Percentiles rank a stretch among this genome's conserved stretches.
These are phyloP conservation scores for Discostella stelligera DNA, from an alignment of 352 stramenopile species.

Conservation along the genomic window DNA sequence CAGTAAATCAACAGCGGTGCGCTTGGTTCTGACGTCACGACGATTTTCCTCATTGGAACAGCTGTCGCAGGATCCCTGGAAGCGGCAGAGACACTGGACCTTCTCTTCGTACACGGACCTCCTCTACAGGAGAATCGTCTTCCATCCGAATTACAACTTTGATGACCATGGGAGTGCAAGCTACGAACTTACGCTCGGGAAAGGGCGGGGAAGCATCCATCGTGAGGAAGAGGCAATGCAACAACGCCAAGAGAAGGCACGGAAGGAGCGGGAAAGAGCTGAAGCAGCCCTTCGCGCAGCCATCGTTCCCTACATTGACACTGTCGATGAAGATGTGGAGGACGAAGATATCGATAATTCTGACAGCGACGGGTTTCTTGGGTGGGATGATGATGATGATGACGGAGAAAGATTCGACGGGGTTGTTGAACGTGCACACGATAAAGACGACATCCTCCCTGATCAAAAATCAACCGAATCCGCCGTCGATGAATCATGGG, in stretches of 20 bases:
- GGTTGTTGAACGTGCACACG: not conserved
- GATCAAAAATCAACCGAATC: constrained; percentile 24
- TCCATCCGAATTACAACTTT: constrained; percentile 73
- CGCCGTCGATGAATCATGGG: constrained; percentile 44
- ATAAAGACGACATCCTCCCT: constrained; percentile 24
- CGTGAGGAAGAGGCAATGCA: constrained; percentile 49
- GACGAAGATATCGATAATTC: constrained; percentile 48
- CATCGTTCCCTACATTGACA: constrained; percentile 61
- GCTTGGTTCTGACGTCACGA: constrained; percentile 38
- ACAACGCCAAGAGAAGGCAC: constrained; percentile 35
- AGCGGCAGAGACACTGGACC: constrained; percentile 57
- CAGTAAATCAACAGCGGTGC: constrained; percentile 28
- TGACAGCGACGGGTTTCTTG: constrained; percentile 45
- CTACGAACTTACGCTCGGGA: constrained; percentile 77
- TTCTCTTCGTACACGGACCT: constrained; percentile 65
- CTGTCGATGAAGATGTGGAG: constrained; percentile 43
- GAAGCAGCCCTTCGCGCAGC: constrained; percentile 67
- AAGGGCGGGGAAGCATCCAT: constrained; percentile 59
- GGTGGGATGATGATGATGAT: constrained; percentile 50
- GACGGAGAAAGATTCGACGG: constrained; percentile 26
- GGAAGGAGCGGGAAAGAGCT: constrained; percentile 60
- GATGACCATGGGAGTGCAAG: constrained; percentile 67
- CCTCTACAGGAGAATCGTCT: constrained; percentile 67
- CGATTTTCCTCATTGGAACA: constrained; percentile 54
- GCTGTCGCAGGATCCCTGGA: constrained; percentile 55